A percentile compares a stretch with the other conserved stretches of the same genome.
phyloP scores from a whole-genome alignment of 225 moss, liverwort and hornwort species.

The Sphagnum tenellum region DNA sequence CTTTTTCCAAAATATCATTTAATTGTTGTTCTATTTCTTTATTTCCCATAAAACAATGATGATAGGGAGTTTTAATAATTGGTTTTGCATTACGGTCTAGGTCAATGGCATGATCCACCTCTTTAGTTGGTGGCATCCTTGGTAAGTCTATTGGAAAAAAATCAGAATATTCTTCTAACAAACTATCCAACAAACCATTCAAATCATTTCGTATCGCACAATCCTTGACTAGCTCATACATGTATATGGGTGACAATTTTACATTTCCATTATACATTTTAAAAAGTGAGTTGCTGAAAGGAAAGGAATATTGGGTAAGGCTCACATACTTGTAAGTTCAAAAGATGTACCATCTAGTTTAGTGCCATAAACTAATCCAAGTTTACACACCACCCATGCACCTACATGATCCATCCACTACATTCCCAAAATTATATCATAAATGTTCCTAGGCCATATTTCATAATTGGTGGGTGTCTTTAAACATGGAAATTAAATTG shows the following conservation, averaged over 20 bases:
- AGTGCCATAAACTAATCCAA: background rate
- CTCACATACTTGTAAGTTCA: background rate
- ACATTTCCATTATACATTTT: background rate
- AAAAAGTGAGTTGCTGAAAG: background rate
- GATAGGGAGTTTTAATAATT: background rate
- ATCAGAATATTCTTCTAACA: background rate
- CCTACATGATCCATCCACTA: background rate
- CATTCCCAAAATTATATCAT: slow-evolving; percentile 3
- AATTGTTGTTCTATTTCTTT: background rate
- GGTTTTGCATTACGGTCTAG: background rate
- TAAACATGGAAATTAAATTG: background rate
- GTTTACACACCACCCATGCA: background rate
- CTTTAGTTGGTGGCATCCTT: background rate
- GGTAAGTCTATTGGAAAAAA: background rate
- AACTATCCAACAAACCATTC: background rate
- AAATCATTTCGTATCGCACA: background rate
- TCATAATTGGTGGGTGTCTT: background rate
- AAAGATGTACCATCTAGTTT: background rate
- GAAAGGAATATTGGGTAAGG: background rate
- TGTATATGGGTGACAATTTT: background rate
- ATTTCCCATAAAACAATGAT: background rate
- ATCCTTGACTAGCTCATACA: background rate
- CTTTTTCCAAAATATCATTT: background rate
- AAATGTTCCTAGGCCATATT: background rate
- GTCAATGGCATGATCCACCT: background rate